Evolutionary conservation across 2,329 filamentous ascomycete species (phyloP), one percentile per base, ranked within the genome.

Genomic region (Diplodia seriata): DNA sequence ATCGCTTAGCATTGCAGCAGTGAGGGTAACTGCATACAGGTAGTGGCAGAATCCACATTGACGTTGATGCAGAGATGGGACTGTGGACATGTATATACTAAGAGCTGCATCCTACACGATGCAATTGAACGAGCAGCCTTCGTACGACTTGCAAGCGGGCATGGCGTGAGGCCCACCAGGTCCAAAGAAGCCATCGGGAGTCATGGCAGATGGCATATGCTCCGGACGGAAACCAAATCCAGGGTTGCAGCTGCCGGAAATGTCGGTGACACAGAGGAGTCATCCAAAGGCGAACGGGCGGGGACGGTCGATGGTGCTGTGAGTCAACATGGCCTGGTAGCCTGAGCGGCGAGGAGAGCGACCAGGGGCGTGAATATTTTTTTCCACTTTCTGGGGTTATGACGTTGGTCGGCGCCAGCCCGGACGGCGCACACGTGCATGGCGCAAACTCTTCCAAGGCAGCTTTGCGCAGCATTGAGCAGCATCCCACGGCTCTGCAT

Each of bases 371-470:
- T 29, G 57, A 62, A 62, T 62, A 62, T 61, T 61, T 62, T 31
- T 62, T 62, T 62, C 23, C 20, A 18, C 47, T 62, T 62, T 40
- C 40, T 50, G 43, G 57, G 57, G 57, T 56, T 62, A 62, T 62
- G 57, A 62, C 57, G 57, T 62, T n/a, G 57, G 36, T 33, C 40
- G 26, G 20, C 15, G 59, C 31, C 31, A 33, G 31, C 31, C 31
- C 31, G 31, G 31, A 9, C 47, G 59, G 29, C 59, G 47, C 26
- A 51, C 59, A 63, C 57, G 57, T 62, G 57, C 57, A 51, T 26
- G 47, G 47, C 47, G 59, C 43, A 63, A 63, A 51, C 23, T 51
- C 59, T 63, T 51, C n/a, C 59, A 47, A 47, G 43, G 43, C 43
- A 47, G 43, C 40, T 31, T 33, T 23, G 40, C 20, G 40, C 23